These are phyloP conservation scores for Scheffersomyces lignicola DNA, from an alignment of 1,139 yeast species.

Conservation along the genomic window DNA sequence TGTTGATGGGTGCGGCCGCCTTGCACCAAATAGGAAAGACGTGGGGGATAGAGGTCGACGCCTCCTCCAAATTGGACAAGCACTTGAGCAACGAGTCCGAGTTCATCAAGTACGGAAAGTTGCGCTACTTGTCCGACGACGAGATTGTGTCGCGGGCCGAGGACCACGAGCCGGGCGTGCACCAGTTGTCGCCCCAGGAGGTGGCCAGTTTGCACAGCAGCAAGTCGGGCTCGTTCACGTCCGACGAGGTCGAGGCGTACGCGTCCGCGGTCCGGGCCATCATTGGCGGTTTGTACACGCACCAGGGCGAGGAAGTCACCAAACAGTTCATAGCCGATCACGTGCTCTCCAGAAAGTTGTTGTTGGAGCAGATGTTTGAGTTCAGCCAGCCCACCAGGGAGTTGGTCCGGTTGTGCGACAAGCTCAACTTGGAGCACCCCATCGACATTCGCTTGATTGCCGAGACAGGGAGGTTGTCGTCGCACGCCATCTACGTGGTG, in stretches of 20 bases:
- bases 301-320: constrained; percentile 60
- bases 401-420: constrained; percentile 72
- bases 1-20: constrained; percentile 67
- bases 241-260: constrained; percentile 40
- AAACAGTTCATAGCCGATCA: constrained; percentile 69
- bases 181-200: constrained; percentile 45
- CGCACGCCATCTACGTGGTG: constrained; percentile 83
- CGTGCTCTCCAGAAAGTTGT: constrained; percentile 76
- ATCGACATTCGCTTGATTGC: constrained; percentile 76
- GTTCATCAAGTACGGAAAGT: constrained; percentile 61
- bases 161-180: constrained; percentile 54
- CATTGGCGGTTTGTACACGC: constrained; percentile 68
- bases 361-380: constrained; percentile 69
- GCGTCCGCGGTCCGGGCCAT: constrained; percentile 70
- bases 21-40: constrained; percentile 62
- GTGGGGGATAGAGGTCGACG: constrained; percentile 91
- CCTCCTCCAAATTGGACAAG: constrained; percentile 62
- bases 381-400: constrained; percentile 88
- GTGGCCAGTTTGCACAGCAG: constrained; percentile 17
- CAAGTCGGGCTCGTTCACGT: constrained; percentile 13
- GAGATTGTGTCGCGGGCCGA: too few species aligned
- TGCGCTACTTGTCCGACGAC: constrained; percentile 50
- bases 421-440: constrained; percentile 76
- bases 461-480: constrained; percentile 88
- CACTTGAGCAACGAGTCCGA: constrained; percentile 70